Percentiles rank a stretch among this genome's conserved stretches.
phyloP scores from a whole-genome alignment of 371 early-diverging fungal species.

The Circinella minor region DNA sequence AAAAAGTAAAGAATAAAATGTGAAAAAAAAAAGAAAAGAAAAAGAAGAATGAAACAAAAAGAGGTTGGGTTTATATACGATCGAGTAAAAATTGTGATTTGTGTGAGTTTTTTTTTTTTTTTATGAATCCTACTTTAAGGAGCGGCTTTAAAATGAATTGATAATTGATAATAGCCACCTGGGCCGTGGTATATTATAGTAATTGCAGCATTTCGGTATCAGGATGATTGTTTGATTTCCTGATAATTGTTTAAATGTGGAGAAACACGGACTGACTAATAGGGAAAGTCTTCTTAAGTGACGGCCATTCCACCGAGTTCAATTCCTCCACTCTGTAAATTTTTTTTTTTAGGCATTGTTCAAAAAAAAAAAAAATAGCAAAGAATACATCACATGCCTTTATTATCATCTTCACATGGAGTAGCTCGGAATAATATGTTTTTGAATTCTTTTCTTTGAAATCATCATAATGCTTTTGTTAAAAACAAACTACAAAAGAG shows the following conservation, averaged over 20 bases:
- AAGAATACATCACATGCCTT: constrained; percentile 11
- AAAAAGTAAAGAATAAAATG: constrained; percentile 1
- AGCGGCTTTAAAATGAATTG: background rate
- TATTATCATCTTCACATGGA: constrained; percentile 12
- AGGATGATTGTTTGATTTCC: background rate
- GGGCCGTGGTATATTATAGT: too few species aligned
- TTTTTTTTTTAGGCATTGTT: constrained; percentile 12
- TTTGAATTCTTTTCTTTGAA: background rate
- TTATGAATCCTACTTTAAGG: background rate
- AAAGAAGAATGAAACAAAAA: background rate
- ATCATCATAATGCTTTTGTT: too few species aligned
- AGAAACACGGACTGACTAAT: constrained; percentile 16
- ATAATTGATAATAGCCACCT: background rate
- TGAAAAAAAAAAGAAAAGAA: background rate
- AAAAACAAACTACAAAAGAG: too few species aligned
- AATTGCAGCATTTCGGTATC: background rate
- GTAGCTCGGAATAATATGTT: background rate
- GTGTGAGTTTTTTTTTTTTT: background rate
- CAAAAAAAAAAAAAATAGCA: background rate
- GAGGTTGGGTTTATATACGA: background rate
- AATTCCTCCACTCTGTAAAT: constrained; percentile 9
- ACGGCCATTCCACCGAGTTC: constrained; percentile 12
- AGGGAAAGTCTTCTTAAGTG: background rate
- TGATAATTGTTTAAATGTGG: constrained; percentile 3
- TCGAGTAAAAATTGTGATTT: background rate